These are phyloP conservation scores for Golubevia pallescens DNA, from an alignment of 1,284 basidiomycete species.

Conservation along the genomic window DNA sequence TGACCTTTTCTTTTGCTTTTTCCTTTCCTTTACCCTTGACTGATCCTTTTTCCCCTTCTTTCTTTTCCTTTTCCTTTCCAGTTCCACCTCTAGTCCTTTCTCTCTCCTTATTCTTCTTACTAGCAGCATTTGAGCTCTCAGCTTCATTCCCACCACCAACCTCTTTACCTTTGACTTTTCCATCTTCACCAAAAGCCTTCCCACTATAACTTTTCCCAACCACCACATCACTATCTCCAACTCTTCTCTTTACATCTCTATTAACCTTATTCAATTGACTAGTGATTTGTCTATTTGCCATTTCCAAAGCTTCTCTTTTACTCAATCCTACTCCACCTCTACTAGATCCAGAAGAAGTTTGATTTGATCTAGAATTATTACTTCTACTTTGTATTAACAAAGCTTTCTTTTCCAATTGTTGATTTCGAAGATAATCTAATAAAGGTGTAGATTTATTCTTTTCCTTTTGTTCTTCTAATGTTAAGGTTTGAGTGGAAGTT, in stretches of 20 bases:
- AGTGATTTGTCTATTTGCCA: constrained; percentile 2
- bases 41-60: constrained; percentile 7
- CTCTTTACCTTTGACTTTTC: constrained; percentile 4
- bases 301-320: constrained; percentile 16
- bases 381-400: constrained; percentile 13
- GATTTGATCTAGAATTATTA: constrained; percentile 13
- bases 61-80: constrained; percentile 1
- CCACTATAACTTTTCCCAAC: neutral
- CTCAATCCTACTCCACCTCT: constrained; percentile 8
- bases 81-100: no score
- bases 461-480: constrained; percentile 14
- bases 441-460: constrained; percentile 35
- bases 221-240: neutral
- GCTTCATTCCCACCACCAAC: neutral
- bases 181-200: neutral
- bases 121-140: neutral
- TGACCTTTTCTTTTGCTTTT: constrained; percentile 5
- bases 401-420: constrained; percentile 15
- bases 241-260: neutral
- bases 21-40: constrained; percentile 16
- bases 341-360: no score
- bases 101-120: constrained; percentile 7
- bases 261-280: neutral
- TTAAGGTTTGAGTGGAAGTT: neutral
- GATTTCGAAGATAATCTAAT: constrained; percentile 36